Base-by-base conservation (phyloP, 1,284 basidiomycete species). In the Sanguinoderma infundibulare region DNA sequence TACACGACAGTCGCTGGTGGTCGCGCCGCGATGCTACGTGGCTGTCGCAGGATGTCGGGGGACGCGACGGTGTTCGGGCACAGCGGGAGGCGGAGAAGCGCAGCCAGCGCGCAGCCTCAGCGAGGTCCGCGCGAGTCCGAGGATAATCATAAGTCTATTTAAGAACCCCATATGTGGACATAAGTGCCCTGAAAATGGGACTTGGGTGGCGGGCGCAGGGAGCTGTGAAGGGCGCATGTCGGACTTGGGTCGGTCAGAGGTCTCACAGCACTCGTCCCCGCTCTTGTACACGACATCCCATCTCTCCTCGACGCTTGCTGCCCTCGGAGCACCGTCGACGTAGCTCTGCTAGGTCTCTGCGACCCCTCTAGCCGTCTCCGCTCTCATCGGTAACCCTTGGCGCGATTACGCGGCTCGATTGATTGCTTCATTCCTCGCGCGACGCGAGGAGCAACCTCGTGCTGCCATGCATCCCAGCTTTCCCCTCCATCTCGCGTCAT, bases 401-500 rank as follows among this genome's bases (percentile, higher is more conserved):
- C 36, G n/a, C 15, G 30, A 22, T 35, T 24, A 50, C 20, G 24
- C 38, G 44, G 32, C 50, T 40, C 42, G 40, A 44, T 59, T 53
- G 52, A 53, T 30, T 26, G 44, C 46, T 44, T 50, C 17, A 3
- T 17, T 8, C 53, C 53, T 20, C 49, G 36, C 46, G 42, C 44
- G 51, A 32, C 50, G 57, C 52, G 44, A 49, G 57, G 46, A 46
- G 28, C 60, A 57, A n/a, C n/a, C n/a, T 51, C 52, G 38, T 34
- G 49, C 55, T 51, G 39, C 52, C 55, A 66, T 66, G 65, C 62
- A 56, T 52, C 49, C 57, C 55, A 50, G 53, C 38, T 58, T 55
- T 46, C 60, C 64, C 53, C 53, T 60, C 36, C 63, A 53, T 52
- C 60, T 65, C 20, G 68, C 61, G 50, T 62, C 66, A 28, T 57